phyloP scores from a whole-genome alignment of 2,329 filamentous ascomycete genomes.

The Aureobasidium sp. region DNA sequence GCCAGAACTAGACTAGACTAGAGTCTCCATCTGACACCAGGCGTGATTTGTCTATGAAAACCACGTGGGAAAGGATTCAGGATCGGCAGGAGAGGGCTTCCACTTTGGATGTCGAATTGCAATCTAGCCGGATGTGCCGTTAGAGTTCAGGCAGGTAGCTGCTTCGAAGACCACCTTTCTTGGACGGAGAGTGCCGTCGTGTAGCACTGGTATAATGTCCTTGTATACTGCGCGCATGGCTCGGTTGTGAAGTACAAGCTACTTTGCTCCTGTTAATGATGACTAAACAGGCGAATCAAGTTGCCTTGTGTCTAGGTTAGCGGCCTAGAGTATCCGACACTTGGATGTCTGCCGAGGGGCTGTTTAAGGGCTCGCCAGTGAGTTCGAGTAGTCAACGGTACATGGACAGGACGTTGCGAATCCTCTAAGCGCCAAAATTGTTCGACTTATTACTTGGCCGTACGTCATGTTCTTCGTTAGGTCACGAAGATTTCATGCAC shows the following conservation, averaged over 20 bases:
- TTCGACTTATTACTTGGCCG: background rate
- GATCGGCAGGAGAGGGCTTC: constrained; percentile 10
- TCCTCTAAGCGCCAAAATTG: background rate
- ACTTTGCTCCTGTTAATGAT: background rate
- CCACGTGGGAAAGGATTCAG: background rate
- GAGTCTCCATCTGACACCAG: no score
- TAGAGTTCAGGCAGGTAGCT: background rate
- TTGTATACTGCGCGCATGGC: background rate
- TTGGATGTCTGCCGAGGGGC: background rate
- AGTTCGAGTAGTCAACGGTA: background rate
- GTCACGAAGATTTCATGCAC: background rate
- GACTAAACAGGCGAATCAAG: background rate
- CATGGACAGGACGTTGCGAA: background rate
- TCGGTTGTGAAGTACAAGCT: background rate
- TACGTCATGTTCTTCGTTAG: constrained; percentile 12
- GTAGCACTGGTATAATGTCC: background rate
- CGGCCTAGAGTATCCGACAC: background rate
- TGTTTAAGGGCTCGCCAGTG: no score
- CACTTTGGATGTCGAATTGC: background rate
- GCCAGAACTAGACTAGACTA: no score
- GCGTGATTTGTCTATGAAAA: no score
- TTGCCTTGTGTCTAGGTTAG: background rate
- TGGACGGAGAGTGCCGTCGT: background rate
- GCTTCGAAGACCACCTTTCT: background rate
- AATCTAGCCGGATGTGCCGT: background rate